Percentiles rank a stretch among this genome's conserved stretches.
Conservation (phyloP, 345 rosid species). For the Populus davidiana region DNA sequence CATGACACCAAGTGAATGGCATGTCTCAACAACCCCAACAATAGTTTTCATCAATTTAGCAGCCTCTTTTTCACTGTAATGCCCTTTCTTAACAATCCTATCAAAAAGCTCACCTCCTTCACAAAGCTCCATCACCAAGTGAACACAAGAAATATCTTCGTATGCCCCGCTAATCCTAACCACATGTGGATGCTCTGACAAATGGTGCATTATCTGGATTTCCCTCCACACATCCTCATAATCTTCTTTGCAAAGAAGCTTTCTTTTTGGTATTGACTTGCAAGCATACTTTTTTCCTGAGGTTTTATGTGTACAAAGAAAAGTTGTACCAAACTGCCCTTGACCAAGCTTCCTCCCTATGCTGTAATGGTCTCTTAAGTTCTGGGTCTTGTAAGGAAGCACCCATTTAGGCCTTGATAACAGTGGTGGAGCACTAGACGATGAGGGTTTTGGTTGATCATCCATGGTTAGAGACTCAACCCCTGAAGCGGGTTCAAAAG, state of each 20-base stretch:
- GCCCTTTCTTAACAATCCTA: conserved; percentile 64
- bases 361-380: conserved; percentile 39
- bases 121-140: conserved; percentile 79
- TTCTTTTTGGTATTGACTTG: conserved; percentile 76
- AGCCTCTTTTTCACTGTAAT: conserved; percentile 74
- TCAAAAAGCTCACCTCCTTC: conserved; percentile 78
- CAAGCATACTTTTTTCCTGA: conserved; percentile 55
- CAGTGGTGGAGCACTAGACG: not conserved
- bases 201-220: conserved; percentile 88
- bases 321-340: conserved; percentile 80
- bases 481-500: not conserved
- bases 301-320: conserved; percentile 53
- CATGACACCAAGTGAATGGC: conserved; percentile 74
- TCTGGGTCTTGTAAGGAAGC: conserved; percentile 12
- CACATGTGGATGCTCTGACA: conserved; percentile 59
- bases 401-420: conserved; percentile 18
- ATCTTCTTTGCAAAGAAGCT: conserved; percentile 66
- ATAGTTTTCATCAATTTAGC: conserved; percentile 70
- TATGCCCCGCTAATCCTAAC: conserved; percentile 52
- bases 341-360: conserved; percentile 60
- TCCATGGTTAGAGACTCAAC: not conserved
- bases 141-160: conserved; percentile 45
- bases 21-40: conserved; percentile 73
- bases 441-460: not conserved
- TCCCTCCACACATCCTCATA: conserved; percentile 78